Percentiles rank a stretch among this genome's conserved stretches.
These are phyloP conservation scores for Spergularia bocconei DNA, from an alignment of 148 eudicot species.

Conservation along the genomic window DNA sequence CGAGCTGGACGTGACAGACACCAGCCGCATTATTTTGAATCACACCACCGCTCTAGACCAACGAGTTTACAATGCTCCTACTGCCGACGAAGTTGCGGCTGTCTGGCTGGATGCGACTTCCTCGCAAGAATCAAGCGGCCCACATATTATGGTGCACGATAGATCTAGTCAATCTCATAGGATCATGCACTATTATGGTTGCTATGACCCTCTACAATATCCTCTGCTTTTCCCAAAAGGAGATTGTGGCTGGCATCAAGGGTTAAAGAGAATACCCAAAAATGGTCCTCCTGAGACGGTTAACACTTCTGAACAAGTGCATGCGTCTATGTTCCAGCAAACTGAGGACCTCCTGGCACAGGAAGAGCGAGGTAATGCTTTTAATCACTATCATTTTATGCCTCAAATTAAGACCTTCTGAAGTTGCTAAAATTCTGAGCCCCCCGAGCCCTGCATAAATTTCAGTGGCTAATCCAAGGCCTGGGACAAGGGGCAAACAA, in stretches of 20 bases:
- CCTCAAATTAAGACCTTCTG: too few relatives aligned
- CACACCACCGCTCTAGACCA: not conserved
- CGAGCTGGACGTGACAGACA: not conserved
- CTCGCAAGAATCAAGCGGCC: not conserved
- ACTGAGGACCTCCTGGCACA: not conserved
- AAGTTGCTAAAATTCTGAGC: too few relatives aligned
- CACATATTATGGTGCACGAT: not conserved
- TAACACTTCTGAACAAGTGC: too few relatives aligned
- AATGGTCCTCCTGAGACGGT: too few relatives aligned
- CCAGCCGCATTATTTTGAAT: not conserved
- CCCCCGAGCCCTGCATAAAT: too few relatives aligned
- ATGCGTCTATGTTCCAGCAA: too few relatives aligned
- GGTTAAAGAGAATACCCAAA: not conserved
- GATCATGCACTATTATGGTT: slow-evolving; percentile 5
- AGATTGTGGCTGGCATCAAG: not conserved
- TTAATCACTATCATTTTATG: too few relatives aligned
- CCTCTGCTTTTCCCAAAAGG: not conserved
- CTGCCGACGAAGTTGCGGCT: not conserved
- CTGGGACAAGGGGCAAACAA: not conserved
- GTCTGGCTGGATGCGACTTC: not conserved
- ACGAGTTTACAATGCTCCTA: slow-evolving; percentile 5
- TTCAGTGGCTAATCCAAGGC: not conserved
- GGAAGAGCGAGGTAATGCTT: too few relatives aligned
- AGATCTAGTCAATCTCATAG: not conserved
- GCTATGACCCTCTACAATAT: slow-evolving; percentile 11